Percentiles rank a stretch among this genome's conserved stretches.
Conservation (phyloP, 2,329 filamentous ascomycete species). For the Aureobasidium sp. region DNA sequence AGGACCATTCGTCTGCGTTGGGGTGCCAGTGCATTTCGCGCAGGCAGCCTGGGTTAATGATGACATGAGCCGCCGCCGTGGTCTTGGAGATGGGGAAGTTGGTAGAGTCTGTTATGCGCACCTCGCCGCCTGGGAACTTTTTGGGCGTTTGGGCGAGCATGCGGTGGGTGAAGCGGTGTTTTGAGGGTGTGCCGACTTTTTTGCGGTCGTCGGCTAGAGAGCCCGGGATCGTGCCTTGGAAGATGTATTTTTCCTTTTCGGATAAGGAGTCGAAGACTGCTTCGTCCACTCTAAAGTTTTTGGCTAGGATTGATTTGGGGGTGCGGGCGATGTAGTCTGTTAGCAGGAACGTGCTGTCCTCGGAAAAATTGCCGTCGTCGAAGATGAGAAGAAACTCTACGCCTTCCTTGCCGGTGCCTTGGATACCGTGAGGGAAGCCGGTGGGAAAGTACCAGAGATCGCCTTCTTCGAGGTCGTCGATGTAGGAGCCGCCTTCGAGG, state of each 20-base stretch:
- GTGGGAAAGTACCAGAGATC: slow-evolving; percentile 78
- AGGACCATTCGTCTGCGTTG: slow-evolving; percentile 41
- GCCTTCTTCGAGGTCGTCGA: slow-evolving; percentile 68
- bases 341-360: slow-evolving; percentile 64
- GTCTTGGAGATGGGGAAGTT: slow-evolving; percentile 70
- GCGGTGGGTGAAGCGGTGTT: slow-evolving; percentile 62
- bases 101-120: slow-evolving; percentile 67
- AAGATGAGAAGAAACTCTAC: slow-evolving; percentile 59
- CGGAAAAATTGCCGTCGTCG: slow-evolving; percentile 53
- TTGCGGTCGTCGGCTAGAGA: slow-evolving; percentile 60
- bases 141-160: slow-evolving; percentile 64
- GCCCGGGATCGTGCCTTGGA: slow-evolving; percentile 59
- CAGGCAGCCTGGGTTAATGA: slow-evolving; percentile 63
- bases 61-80: slow-evolving; percentile 64
- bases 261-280: slow-evolving; percentile 65
- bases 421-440: slow-evolving; percentile 69
- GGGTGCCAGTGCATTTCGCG: slow-evolving; percentile 82
- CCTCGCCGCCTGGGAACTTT: slow-evolving; percentile 60
- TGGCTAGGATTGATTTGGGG: slow-evolving; percentile 61
- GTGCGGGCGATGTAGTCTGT: slow-evolving; percentile 67
- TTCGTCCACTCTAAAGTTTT: slow-evolving; percentile 68
- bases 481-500: slow-evolving; percentile 67
- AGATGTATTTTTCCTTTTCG: slow-evolving; percentile 65
- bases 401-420: slow-evolving; percentile 54
- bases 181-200: slow-evolving; percentile 55